A percentile compares a stretch with the other conserved stretches of the same genome.
phyloP scores from a whole-genome alignment of 2,329 filamentous ascomycete genomes.

The Fusarium stilboides region DNA sequence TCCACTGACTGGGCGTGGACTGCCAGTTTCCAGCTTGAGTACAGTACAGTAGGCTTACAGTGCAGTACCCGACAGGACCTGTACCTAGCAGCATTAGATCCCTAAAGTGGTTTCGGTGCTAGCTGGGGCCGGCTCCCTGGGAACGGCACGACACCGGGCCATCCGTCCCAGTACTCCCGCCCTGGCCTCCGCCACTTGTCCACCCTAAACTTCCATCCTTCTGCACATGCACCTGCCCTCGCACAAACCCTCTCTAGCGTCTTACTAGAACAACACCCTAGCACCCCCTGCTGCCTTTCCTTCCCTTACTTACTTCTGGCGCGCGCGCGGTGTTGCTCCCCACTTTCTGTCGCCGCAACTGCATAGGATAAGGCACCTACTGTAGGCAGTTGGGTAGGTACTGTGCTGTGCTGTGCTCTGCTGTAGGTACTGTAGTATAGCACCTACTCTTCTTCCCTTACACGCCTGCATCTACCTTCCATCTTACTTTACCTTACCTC shows the following conservation, averaged over 20 bases:
- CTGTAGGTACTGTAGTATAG: conserved; percentile 19
- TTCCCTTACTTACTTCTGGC: conserved; percentile 11
- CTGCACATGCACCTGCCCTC: conserved; percentile 33
- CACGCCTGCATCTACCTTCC: conserved; percentile 16
- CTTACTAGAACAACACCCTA: conserved; percentile 32
- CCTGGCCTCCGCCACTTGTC: conserved; percentile 51
- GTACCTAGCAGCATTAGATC: neutral
- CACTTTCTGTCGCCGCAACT: conserved; percentile 35
- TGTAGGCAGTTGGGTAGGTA: neutral
- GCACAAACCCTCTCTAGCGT: conserved; percentile 27
- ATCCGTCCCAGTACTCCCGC: conserved; percentile 58
- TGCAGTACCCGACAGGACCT: conserved; percentile 20
- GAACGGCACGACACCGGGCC: conserved; percentile 58
- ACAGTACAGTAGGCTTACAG: conserved; percentile 21
- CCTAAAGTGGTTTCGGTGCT: conserved; percentile 37
- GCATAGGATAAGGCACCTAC: conserved; percentile 21
- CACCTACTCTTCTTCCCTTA: conserved; percentile 1
- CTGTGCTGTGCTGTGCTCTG: neutral
- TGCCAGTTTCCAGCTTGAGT: conserved; percentile 8
- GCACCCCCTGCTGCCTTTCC: neutral
- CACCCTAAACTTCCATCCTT: conserved; percentile 45
- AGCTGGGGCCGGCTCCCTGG: conserved; percentile 54
- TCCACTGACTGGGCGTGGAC: neutral
- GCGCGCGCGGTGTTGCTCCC: conserved; percentile 15
- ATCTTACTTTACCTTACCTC: conserved; percentile 22